Evolutionary conservation across 495 filamentous ascomycete species (phyloP).

Genomic region (Platismatia glauca): DNA sequence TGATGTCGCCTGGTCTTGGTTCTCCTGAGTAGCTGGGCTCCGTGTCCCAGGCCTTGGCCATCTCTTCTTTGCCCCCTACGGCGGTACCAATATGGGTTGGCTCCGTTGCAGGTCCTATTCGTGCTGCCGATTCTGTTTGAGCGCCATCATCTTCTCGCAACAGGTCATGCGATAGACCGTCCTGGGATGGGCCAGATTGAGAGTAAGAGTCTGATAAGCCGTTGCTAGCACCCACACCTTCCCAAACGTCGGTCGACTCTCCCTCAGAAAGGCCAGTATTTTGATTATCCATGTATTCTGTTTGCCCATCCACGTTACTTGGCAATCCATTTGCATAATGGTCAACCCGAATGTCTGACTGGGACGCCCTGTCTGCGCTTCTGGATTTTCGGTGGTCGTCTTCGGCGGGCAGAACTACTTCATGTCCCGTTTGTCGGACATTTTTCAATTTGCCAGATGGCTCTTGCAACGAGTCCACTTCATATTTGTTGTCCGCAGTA

Average conservation of each 20-base stretch:
- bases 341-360: background rate
- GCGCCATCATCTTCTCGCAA: background rate
- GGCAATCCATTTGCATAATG: background rate
- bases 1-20: background rate
- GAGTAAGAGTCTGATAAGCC: background rate
- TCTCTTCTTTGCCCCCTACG: background rate
- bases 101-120: background rate
- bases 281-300: background rate
- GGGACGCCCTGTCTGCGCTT: background rate
- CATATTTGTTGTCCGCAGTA: background rate
- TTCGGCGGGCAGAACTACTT: background rate
- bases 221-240: background rate
- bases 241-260: background rate
- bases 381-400: background rate
- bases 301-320: background rate
- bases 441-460: background rate
- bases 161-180: background rate
- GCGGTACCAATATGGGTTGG: background rate
- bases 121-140: background rate
- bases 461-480: background rate
- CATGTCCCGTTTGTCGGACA: background rate
- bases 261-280: background rate
- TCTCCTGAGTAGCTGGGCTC: background rate
- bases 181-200: background rate
- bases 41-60: conserved; percentile 6